Conservation (phyloP, 495 filamentous ascomycete species). For the Aspergillus olivimuriae region DNA sequence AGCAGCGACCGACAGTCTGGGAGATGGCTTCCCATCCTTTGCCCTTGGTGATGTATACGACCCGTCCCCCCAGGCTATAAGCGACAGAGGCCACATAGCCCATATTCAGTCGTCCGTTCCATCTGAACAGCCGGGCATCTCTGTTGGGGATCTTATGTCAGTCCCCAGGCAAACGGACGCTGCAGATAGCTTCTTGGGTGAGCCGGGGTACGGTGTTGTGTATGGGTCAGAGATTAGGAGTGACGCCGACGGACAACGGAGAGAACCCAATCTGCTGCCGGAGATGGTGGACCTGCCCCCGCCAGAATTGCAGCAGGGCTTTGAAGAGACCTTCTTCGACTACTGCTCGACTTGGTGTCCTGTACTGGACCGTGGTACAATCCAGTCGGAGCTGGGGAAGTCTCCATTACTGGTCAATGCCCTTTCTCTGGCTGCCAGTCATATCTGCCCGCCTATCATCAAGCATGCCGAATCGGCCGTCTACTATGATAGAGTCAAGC, state of each 20-base stretch:
- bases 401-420: conserved; percentile 31
- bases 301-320: conserved; percentile 28
- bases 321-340: conserved; percentile 29
- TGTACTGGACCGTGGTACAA: conserved; percentile 21
- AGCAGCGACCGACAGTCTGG: neutral
- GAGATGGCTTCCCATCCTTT: neutral
- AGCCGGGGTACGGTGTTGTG: conserved; percentile 13
- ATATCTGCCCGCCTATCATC: conserved; percentile 28
- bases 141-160: conserved; percentile 1
- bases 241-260: conserved; percentile 20
- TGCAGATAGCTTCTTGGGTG: conserved; percentile 20
- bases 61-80: neutral
- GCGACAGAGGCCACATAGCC: neutral
- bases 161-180: conserved; percentile 10
- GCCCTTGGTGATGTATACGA: neutral
- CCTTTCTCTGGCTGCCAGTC: conserved; percentile 25
- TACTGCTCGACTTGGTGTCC: conserved; percentile 31
- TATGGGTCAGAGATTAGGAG: conserved; percentile 17
- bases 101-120: too few relatives aligned
- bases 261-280: conserved; percentile 11
- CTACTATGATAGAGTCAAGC: conserved; percentile 25
- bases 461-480: conserved; percentile 25
- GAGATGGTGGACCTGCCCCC: conserved; percentile 15
- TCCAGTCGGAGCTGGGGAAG: conserved; percentile 17
- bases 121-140: neutral